Evolutionary conservation across 2,329 filamentous ascomycete species (phyloP).

Genomic region (Microdochium nivale): DNA sequence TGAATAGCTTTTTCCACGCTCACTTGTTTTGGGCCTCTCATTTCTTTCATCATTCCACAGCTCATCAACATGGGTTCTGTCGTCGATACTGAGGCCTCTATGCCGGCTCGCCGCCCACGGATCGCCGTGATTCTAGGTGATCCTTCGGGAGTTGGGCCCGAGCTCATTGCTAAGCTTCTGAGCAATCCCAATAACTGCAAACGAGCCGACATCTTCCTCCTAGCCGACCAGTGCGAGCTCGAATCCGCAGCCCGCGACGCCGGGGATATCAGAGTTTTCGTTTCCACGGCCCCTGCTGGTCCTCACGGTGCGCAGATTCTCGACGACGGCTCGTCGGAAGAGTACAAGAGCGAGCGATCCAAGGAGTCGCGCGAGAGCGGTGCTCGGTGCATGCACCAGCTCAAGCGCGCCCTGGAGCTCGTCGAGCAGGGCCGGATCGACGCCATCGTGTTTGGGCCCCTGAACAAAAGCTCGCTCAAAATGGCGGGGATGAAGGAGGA

Average conservation of each 20-base stretch:
- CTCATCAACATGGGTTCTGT: conserved; percentile 1
- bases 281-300: conserved; percentile 7
- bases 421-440: conserved; percentile 16
- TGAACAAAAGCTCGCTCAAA: conserved; percentile 24
- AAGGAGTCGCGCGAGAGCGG: conserved; percentile 17
- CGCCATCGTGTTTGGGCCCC: conserved; percentile 21
- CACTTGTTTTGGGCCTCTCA: too few relatives aligned
- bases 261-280: conserved; percentile 7
- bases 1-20: too few relatives aligned
- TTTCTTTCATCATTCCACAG: background rate
- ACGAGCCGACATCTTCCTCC: conserved; percentile 18
- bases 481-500: conserved; percentile 24
- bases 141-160: conserved; percentile 20
- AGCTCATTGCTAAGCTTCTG: conserved; percentile 21
- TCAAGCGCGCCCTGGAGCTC: conserved; percentile 16
- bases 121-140: conserved; percentile 23
- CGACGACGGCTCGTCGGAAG: conserved; percentile 14
- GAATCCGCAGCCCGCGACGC: conserved; percentile 13
- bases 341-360: conserved; percentile 3
- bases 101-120: conserved; percentile 12
- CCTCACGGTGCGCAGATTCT: conserved; percentile 16
- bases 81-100: conserved; percentile 3
- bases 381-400: conserved; percentile 16
- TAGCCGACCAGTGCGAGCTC: conserved; percentile 18
- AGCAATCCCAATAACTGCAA: conserved; percentile 14